Evolutionary conservation across 2,329 filamentous ascomycete genomes (phyloP).

Genomic region (Sphaerulina populicola): DNA sequence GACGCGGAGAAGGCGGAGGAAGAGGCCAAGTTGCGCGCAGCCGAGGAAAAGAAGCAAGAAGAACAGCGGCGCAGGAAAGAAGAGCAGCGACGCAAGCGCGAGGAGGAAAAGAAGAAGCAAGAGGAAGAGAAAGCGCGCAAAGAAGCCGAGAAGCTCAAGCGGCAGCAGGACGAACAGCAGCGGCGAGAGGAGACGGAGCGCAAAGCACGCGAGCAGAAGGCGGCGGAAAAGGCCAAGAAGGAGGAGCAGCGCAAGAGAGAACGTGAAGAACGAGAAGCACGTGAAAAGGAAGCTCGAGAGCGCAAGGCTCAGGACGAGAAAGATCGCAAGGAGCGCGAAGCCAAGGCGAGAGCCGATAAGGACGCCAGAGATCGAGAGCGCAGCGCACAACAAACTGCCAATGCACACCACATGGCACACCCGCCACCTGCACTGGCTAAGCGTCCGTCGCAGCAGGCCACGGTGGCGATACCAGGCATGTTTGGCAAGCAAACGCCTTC

Average conservation of each 20-base stretch:
- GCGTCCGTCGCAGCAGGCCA: slow-evolving; percentile 52
- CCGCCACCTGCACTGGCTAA: slow-evolving; percentile 38
- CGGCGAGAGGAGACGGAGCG: slow-evolving; percentile 77
- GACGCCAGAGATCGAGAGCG: slow-evolving; percentile 33
- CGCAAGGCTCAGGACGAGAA: slow-evolving; percentile 51
- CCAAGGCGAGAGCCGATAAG: slow-evolving; percentile 38
- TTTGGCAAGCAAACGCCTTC: slow-evolving; percentile 46
- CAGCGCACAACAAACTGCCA: slow-evolving; percentile 36
- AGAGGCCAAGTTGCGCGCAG: slow-evolving; percentile 65
- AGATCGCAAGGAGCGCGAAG: slow-evolving; percentile 56
- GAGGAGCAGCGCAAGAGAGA: slow-evolving; percentile 69
- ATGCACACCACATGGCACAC: slow-evolving; percentile 30
- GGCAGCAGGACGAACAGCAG: slow-evolving; percentile 75
- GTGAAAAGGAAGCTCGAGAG: slow-evolving; percentile 69
- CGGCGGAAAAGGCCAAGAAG: slow-evolving; percentile 69
- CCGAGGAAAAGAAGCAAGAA: slow-evolving; percentile 69
- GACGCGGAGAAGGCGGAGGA: slow-evolving; percentile 86
- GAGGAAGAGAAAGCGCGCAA: slow-evolving; percentile 81
- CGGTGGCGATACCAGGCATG: slow-evolving; percentile 47
- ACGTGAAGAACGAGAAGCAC: slow-evolving; percentile 52
- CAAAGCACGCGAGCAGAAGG: slow-evolving; percentile 70
- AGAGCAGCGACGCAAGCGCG: slow-evolving; percentile 83
- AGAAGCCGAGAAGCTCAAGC: slow-evolving; percentile 73
- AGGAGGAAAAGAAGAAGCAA: slow-evolving; percentile 79
- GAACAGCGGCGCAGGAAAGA: slow-evolving; percentile 76